Base-by-base conservation (phyloP, 208 protist genomes). In the Acanthamoeba royreba region DNA sequence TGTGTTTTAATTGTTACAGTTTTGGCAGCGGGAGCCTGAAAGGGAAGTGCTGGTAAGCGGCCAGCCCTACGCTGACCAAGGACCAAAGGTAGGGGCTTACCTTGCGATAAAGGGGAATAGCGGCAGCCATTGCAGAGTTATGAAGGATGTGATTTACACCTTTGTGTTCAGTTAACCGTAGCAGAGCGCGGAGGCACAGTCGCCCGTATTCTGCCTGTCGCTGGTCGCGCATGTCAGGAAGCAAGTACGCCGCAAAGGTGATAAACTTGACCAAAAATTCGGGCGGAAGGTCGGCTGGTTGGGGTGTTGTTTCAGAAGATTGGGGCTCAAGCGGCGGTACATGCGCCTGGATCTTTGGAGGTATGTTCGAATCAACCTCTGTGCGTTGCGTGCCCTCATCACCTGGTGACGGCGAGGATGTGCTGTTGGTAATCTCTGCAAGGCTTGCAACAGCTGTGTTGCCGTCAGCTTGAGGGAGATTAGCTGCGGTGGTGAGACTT, bases 241-340 rank as follows among this genome's bases (percentile, higher is more conserved):
- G 77, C 2, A 95, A 43, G 49, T 93, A 91, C 9, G 35, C 38
- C 79, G 83, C 72, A 58, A 74, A 95, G n/a, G 31, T 46, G 25
- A 92, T 58, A 1, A 95, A 93, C 28, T 95, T 33, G 43, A 74
- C 79, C 8, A 95, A 58, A 19, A 95, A 40, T 11, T 95, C 77
- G 22, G 53, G 93, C 66, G 69, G 83, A 53, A 72, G 31, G 11
- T 22, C 45, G 9, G 53, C n/a, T n/a, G n/a, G n/a, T n/a, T n/a
- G n/a, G n/a, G n/a, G n/a, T n/a, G n/a, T n/a, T n/a, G n/a, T n/a
- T n/a, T n/a, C n/a, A n/a, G n/a, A n/a, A n/a, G n/a, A n/a, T n/a
- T n/a, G n/a, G n/a, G n/a, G n/a, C n/a, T n/a, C n/a, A n/a, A n/a
- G n/a, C n/a, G n/a, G n/a, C n/a, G n/a, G n/a, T n/a, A n/a, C n/a